These are phyloP conservation scores for Trichoderma asperellum DNA, from an alignment of 2,329 filamentous ascomycete species.

Conservation along the genomic window DNA sequence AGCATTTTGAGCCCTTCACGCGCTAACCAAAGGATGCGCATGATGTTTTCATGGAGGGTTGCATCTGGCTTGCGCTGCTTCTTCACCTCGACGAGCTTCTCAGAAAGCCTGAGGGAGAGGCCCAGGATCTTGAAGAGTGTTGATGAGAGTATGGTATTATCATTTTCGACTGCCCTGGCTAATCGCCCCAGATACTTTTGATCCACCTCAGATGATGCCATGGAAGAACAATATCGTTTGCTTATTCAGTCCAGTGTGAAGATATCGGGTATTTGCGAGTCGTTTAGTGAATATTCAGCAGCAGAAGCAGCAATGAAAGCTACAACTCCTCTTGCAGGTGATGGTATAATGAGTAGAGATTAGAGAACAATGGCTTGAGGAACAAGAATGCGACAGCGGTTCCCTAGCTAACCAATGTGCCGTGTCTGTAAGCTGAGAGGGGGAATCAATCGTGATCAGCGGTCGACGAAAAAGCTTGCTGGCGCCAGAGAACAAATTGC, in stretches of 20 bases:
- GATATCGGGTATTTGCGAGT: neutral
- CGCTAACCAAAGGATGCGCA: conserved; percentile 93
- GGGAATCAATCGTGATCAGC: neutral
- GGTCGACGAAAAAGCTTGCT: neutral
- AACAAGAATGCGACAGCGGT: neutral
- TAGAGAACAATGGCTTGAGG: neutral
- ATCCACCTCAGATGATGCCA: conserved; percentile 97
- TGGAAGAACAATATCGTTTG: conserved; percentile 44
- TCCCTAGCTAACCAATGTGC: neutral
- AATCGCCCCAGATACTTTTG: conserved; percentile 94
- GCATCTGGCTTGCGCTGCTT: conserved; percentile 84
- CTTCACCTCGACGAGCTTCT: conserved; percentile 79
- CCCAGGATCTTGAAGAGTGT: conserved; percentile 92
- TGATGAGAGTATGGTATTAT: conserved; percentile 77
- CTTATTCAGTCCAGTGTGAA: neutral
- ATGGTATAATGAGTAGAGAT: neutral
- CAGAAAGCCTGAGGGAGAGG: conserved; percentile 83
- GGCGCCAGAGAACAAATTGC: neutral
- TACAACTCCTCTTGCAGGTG: neutral
- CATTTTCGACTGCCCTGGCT: conserved; percentile 75
- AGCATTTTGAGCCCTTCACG: conserved; percentile 87
- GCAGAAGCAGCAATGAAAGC: neutral
- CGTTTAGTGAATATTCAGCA: neutral
- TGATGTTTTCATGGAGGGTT: conserved; percentile 78
- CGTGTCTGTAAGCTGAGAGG: neutral